These are phyloP conservation scores for Bromus sterilis DNA, from an alignment of 176 grass and related monocot genomes.

Conservation along the genomic window DNA sequence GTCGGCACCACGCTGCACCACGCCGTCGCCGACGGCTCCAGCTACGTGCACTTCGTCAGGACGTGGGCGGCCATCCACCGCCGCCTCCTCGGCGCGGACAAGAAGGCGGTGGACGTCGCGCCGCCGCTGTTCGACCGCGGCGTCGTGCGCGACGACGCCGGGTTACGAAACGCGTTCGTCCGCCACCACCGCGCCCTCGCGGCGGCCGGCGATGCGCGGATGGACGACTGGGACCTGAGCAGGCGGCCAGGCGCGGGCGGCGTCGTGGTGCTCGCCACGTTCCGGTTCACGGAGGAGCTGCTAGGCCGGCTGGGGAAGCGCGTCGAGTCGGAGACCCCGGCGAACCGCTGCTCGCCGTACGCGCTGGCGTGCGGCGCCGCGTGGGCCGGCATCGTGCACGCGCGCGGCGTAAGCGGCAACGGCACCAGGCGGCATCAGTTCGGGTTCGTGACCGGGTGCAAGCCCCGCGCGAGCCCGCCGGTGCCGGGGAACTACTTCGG, in stretches of 20 bases:
- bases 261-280: conserved; percentile 23
- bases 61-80: conserved; percentile 35
- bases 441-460: conserved; percentile 70
- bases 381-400: conserved; percentile 62
- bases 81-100: not conserved
- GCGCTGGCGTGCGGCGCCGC: conserved; percentile 64
- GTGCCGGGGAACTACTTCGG: conserved; percentile 59
- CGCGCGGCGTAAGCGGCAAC: not conserved
- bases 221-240: conserved; percentile 27
- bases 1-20: conserved; percentile 71
- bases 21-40: conserved; percentile 73
- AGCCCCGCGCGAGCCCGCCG: conserved; percentile 32
- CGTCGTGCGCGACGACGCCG: conserved; percentile 35
- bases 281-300: conserved; percentile 29
- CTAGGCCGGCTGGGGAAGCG: not conserved
- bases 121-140: conserved; percentile 48
- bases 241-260: not conserved
- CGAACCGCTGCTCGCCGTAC: conserved; percentile 49
- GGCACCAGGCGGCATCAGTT: not conserved
- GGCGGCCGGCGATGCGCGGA: not conserved
- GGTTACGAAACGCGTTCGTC: conserved; percentile 20
- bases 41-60: conserved; percentile 69
- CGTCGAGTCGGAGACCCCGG: conserved; percentile 8
- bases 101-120: not conserved
- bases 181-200: not conserved